Evolutionary conservation across 805 yeast genomes (phyloP).

Genomic region (Yarrowia keelungensis): DNA sequence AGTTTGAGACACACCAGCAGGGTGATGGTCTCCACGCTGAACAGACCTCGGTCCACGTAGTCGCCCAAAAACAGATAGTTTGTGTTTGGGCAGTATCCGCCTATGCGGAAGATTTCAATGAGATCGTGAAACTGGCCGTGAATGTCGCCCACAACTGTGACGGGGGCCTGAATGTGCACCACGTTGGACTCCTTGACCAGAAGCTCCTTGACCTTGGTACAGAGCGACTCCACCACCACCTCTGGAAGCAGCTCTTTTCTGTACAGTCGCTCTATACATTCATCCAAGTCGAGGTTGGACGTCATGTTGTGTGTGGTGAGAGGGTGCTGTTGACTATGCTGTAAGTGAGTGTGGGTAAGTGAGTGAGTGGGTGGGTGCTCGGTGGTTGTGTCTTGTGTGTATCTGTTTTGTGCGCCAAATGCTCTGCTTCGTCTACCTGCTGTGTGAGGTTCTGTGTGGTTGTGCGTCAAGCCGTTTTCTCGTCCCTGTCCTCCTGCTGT

Average conservation of each 20-base stretch:
- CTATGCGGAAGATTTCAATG: constrained; percentile 89
- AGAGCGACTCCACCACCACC: constrained; percentile 70
- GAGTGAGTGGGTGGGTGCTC: background rate
- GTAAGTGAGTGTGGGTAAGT: constrained; percentile 4
- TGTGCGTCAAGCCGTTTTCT: background rate
- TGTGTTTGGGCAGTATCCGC: constrained; percentile 92
- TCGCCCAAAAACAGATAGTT: constrained; percentile 94
- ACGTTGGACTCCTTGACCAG: constrained; percentile 84
- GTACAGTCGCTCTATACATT: constrained; percentile 71
- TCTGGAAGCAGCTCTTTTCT: constrained; percentile 73
- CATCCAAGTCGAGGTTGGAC: constrained; percentile 55
- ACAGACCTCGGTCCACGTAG: constrained; percentile 94
- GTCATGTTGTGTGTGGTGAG: background rate
- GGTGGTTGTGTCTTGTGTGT: background rate
- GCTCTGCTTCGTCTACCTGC: too few relatives aligned
- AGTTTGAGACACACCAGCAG: constrained; percentile 81
- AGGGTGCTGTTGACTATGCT: too few relatives aligned
- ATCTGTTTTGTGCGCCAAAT: background rate
- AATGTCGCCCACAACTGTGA: constrained; percentile 95
- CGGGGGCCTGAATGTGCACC: constrained; percentile 81
- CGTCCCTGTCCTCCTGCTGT: background rate
- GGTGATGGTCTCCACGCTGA: constrained; percentile 90
- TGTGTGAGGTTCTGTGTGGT: background rate
- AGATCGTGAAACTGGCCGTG: constrained; percentile 97
- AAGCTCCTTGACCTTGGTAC: constrained; percentile 82